Conservation (phyloP, 2,329 filamentous ascomycete species). For the Neonectria faginata region DNA sequence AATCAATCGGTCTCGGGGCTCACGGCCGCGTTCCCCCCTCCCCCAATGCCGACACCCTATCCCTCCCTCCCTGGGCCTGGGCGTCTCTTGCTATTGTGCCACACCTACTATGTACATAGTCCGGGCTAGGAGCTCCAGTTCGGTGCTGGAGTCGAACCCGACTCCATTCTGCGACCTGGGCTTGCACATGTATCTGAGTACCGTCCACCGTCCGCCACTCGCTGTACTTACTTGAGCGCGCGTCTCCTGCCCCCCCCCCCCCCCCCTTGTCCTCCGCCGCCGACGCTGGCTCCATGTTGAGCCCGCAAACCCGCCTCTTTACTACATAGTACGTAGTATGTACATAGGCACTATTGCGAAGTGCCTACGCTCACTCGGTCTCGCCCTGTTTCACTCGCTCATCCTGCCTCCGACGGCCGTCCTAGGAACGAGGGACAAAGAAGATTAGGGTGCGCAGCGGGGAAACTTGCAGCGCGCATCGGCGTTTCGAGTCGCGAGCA, state of each 20-base stretch:
- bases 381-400: conserved; percentile 9
- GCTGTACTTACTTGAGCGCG: conserved; percentile 21
- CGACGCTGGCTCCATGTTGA: conserved; percentile 24
- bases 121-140: conserved; percentile 28
- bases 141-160: conserved; percentile 22
- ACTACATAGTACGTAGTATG: background rate
- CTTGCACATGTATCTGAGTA: conserved; percentile 23
- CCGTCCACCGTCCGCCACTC: conserved; percentile 24
- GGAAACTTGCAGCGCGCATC: conserved; percentile 22
- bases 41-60: conserved; percentile 44
- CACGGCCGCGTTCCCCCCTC: conserved; percentile 31
- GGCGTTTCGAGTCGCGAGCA: conserved; percentile 30
- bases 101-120: conserved; percentile 31
- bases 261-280: conserved; percentile 24
- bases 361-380: background rate
- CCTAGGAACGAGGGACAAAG: conserved; percentile 7
- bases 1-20: conserved; percentile 44
- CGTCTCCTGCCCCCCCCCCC: conserved; percentile 19
- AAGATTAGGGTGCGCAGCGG: conserved; percentile 12
- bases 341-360: conserved; percentile 11
- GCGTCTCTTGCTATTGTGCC: conserved; percentile 40
- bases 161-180: conserved; percentile 20
- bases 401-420: conserved; percentile 17
- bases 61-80: conserved; percentile 34
- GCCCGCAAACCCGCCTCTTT: conserved; percentile 17